Base-by-base conservation (phyloP, 75 land plant species). In the Picea glauca region DNA sequence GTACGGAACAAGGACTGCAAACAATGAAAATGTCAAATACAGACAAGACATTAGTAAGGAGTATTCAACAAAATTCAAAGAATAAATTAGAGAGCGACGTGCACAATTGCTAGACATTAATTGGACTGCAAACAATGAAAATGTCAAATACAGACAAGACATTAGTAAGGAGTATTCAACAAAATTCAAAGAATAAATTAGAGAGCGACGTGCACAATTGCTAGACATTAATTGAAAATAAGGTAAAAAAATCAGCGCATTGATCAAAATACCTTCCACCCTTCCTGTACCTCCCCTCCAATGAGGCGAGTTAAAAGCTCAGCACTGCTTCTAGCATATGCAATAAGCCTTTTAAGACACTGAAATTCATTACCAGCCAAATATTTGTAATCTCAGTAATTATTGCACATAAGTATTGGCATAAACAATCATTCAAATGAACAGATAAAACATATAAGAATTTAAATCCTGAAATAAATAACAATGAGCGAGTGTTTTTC, bases 271-370 rank as follows among this genome's bases (percentile, higher is more conserved):
- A 96, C 99, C 93, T 89, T 92, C 99, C 99, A 96, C 75, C 80
- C 79, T 62, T 79, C 80, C 64, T 85, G 83, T 58, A 80, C 91
- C 59, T 26, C 63, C n/a, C 91, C 87, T 64, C 80, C 77, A 1
- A 96, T 82, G 13, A 92, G 82, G 18, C 80, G 79, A n/a, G 86
- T 85, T 59, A 96, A 79, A 30, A 94, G 78, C 35, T 78, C 81
- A 13, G 90, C 90, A 81, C 93, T 95, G 84, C 98, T 94, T 79
- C 85, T 81, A 35, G 98, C 97, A 89, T 94, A 96, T 12, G 95
- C 87, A 11, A 84, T 84, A 26, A 96, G 80, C 77, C 98, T 84
- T 79, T 80, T 92, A 30, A 96, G 85, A 50, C 82, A 90, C 99
- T 96, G 76, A n/a, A 43, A 62, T 32, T 26, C 50, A 62, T 65